phyloP scores from a whole-genome alignment of 331 rosid genomes.

The Pyracantha coccinea region DNA sequence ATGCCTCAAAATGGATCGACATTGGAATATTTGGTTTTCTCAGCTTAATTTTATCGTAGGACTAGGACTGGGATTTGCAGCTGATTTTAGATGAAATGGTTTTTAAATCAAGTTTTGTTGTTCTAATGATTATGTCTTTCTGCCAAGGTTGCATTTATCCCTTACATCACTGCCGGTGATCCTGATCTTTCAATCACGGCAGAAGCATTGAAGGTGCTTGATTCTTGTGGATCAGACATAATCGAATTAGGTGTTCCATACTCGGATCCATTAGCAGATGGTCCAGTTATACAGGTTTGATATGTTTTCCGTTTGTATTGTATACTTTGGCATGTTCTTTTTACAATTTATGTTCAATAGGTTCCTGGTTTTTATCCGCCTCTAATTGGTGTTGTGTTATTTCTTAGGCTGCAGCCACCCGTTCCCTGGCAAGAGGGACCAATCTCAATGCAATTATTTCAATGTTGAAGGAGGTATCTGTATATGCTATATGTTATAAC shows the following conservation, averaged over 20 bases:
- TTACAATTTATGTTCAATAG: not conserved
- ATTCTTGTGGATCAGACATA: constrained; percentile 81
- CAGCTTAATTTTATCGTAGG: not conserved
- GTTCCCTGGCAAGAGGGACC: constrained; percentile 79
- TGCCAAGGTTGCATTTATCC: constrained; percentile 78
- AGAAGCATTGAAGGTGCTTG: constrained; percentile 88
- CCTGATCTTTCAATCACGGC: constrained; percentile 92
- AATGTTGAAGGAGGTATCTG: constrained; percentile 86
- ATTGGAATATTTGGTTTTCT: not conserved
- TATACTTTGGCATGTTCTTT: not conserved
- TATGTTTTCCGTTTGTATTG: not conserved
- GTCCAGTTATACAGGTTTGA: constrained; percentile 93
- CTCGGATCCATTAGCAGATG: constrained; percentile 97
- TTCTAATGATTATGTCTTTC: constrained; percentile 19
- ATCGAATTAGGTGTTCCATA: constrained; percentile 90
- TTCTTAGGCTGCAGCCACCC: constrained; percentile 87
- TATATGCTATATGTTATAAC: constrained; percentile 11
- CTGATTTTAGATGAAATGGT: not conserved
- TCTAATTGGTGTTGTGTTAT: constrained; percentile 14
- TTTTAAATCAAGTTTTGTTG: constrained; percentile 1
- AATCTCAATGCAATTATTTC: constrained; percentile 54
- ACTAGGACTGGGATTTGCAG: not conserved
- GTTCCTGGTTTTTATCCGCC: not conserved
- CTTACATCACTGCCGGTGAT: constrained; percentile 95
- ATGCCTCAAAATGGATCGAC: too few species aligned